Conservation (phyloP, 495 filamentous ascomycete species). For the Xylaria scruposa region DNA sequence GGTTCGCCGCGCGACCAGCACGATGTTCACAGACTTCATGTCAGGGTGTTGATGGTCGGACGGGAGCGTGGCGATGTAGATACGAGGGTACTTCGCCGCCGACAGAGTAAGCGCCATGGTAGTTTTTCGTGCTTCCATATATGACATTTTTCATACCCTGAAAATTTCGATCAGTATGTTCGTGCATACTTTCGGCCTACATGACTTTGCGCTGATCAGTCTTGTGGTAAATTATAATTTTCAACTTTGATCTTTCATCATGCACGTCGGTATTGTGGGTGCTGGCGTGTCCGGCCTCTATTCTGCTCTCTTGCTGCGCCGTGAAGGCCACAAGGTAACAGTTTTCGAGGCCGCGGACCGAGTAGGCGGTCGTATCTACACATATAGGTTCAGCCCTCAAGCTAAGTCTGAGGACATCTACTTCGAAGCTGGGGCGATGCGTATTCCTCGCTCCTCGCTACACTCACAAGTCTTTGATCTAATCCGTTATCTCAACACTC, state of each 20-base stretch:
- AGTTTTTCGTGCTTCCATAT: no score
- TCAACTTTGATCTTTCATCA: background rate
- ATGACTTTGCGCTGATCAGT: no score
- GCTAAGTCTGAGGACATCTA: constrained; percentile 25
- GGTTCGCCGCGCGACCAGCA: no score
- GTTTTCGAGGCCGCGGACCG: constrained; percentile 31
- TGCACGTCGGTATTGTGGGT: constrained; percentile 31
- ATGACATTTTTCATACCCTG: no score
- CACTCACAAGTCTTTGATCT: constrained; percentile 28
- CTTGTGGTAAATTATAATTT: no score
- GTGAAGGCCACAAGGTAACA: constrained; percentile 27
- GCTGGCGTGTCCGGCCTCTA: constrained; percentile 36
- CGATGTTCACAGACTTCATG: no score
- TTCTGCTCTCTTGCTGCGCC: constrained; percentile 30
- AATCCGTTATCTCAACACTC: constrained; percentile 28
- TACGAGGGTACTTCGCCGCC: no score
- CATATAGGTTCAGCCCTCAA: constrained; percentile 27
- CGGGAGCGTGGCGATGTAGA: no score
- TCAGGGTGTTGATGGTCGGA: no score
- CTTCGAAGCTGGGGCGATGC: constrained; percentile 33
- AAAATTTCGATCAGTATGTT: no score
- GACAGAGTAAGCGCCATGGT: no score
- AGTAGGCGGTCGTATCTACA: constrained; percentile 33
- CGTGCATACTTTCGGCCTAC: no score
- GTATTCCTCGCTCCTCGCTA: constrained; percentile 28